Evolutionary conservation across 176 grass and related monocot genomes (phyloP), one percentile per base, ranked within the genome.

Genomic region (Aegilops speltoides): DNA sequence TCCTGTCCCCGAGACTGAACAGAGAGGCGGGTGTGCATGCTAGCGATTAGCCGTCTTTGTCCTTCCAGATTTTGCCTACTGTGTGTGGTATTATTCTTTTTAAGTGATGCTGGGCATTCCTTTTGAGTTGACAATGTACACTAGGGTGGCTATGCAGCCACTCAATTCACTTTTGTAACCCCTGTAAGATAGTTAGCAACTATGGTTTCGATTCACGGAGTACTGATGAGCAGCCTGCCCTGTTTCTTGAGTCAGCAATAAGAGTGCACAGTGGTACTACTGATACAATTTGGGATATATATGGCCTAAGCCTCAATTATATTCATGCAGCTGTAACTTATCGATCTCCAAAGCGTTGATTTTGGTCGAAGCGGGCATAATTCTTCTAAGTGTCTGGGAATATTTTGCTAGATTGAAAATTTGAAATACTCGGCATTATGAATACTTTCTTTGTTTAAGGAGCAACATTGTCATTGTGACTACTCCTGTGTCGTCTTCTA

Each of bases 21-120:
- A 87, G 84, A 96, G 90, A 86, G 85, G 94, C 22, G 92, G 92
- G 36, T 99, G 94, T 81, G 97, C 94, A 50, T 99, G 94, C 79
- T 99, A 96, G 83, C 80, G 76, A 80, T 82, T 85, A 80, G 60
- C 81, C 28, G 45, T 80, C 43, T 74, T 78, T 75, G 48, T 7
- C 72, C 72, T 38, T 85, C 56, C 64, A 85, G 71, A 29, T 90
- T 91, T 84, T 84, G 52, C 77, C 36, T 84, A 71, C 79, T 91
- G 56, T 78, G 66, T 86, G 78, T 63, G 64, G 41, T 77, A 91
- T 91, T 81, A 91, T 91, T 85, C 71, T 86, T 88, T 88, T 88
- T 50, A 26, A 84, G 85, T 77, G 69, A 50, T 88, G 77, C 12
- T 45, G 52, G 52, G 86, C 38, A 85, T 81, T 85, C 70, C 80